Base-by-base conservation (phyloP, 2,329 filamentous ascomycete genomes). In the Fonsecaea monophora region DNA sequence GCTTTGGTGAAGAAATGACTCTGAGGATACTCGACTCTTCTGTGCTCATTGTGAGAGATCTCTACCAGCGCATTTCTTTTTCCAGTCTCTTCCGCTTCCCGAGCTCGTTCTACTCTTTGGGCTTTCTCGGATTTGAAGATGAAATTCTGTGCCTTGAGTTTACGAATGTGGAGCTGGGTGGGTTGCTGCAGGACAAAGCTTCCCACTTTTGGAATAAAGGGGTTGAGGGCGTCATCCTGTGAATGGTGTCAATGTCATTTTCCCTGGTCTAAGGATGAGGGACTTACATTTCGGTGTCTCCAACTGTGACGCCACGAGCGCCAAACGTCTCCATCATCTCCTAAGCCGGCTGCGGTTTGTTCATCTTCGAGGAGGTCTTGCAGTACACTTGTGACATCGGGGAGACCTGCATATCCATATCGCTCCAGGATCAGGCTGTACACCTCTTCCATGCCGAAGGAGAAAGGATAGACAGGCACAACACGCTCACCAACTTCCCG, bases 401-500 rank as follows among this genome's bases (percentile, higher is more conserved):
- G 64, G 8, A 70, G 60, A 48, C 72, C 65, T 30, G 58, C 42
- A 54, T 67, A 62, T 15, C 73, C 73, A 65, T 73, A 75, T 53
- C 64, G 62, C 42, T 68, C 68, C 13, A 73, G 53, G 13, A 74
- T 71, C 42, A 67, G 61, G 54, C 61, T 68, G 42, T 73, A 73
- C 37, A 74, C 69, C 53, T 74, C 73, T 65, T 75, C 72, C 64
- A 75, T 74, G 38, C 73, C 73, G 42, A 72, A 66, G 13, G 65
- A 65, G 67, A 73, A 74, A 9, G 72, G 72, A 57, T 72, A 74
- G 60, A 60, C 64, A 50, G 68, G 69, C 25, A 74, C 71, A 35
- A 74, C 65, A 21, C 67, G 67, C 9, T 60, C 42, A 25, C 72
- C 73, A 7, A 74, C 66, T 60, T 73, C 71, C n/a, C 71, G 66